Evolutionary conservation across 2,329 filamentous ascomycete genomes (phyloP).

Genomic region (Trichoderma sp.): DNA sequence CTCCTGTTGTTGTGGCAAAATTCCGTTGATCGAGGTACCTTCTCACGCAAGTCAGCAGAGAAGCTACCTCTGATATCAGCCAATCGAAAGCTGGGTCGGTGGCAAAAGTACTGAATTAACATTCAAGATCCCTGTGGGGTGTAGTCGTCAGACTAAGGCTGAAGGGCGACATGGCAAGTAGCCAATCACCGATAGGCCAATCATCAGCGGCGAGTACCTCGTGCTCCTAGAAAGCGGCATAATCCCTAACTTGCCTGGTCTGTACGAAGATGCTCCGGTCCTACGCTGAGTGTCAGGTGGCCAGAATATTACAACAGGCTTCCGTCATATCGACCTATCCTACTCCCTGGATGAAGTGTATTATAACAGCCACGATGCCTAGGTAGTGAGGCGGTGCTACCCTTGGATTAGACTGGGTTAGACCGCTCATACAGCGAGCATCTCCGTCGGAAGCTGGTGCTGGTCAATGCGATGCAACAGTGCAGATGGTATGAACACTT

Average conservation of each 20-base stretch:
- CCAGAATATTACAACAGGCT: constrained; percentile 10
- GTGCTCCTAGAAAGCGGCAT: not conserved
- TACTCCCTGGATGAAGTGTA: not conserved
- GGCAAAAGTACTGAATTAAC: too few species aligned
- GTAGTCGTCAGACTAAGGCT: not conserved
- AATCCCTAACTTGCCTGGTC: too few species aligned
- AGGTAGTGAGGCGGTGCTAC: constrained; percentile 1
- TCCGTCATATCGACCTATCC: not conserved
- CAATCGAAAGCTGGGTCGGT: too few species aligned
- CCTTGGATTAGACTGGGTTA: not conserved
- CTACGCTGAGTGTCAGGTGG: not conserved
- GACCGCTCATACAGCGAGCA: not conserved
- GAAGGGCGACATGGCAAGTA: not conserved
- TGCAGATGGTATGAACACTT: not conserved
- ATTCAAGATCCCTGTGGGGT: too few species aligned
- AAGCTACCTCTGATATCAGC: too few species aligned
- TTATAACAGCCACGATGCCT: not conserved
- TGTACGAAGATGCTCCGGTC: not conserved
- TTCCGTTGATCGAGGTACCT: too few species aligned
- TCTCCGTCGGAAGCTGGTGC: too few species aligned
- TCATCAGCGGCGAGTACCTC: not conserved
- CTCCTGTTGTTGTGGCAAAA: too few species aligned
- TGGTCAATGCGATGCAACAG: not conserved
- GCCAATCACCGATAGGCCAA: not conserved
- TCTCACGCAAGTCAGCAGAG: too few species aligned